Evolutionary conservation across 2,329 filamentous ascomycete species (phyloP).

Genomic region (Fusarium concolor): DNA sequence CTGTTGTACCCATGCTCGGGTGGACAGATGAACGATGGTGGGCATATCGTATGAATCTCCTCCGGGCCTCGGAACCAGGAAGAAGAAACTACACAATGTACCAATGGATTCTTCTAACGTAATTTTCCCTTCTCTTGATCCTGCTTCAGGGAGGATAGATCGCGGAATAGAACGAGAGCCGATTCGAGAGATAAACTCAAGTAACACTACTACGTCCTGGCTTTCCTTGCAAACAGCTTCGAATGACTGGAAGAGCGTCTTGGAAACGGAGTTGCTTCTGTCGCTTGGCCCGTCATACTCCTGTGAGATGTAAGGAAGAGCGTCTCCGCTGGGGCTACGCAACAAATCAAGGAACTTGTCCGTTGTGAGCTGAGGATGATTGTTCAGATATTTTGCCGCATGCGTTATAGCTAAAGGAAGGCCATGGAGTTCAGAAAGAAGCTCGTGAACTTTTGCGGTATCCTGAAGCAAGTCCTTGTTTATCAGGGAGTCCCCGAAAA

Average conservation of each 20-base stretch:
- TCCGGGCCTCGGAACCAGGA: background rate
- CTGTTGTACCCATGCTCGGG: background rate
- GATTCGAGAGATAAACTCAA: background rate
- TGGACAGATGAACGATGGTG: background rate
- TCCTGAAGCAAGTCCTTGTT: background rate
- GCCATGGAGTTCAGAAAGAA: fast-evolving
- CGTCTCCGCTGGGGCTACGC: background rate
- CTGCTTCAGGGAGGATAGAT: background rate
- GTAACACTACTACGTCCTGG: fast-evolving
- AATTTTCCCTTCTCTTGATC: fast-evolving
- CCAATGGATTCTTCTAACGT: background rate
- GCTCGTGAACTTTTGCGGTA: fast-evolving
- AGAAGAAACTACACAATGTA: background rate
- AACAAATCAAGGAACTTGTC: background rate
- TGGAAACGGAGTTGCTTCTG: background rate
- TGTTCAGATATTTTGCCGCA: background rate
- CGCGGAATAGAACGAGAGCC: background rate
- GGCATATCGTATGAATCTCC: background rate
- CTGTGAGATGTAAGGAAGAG: background rate
- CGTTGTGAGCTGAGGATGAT: background rate
- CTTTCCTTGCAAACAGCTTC: fast-evolving
- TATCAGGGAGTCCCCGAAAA: background rate
- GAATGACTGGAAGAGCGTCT: background rate
- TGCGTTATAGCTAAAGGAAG: background rate
- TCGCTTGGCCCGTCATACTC: background rate